These are phyloP conservation scores for Deakozyma indianensis DNA, from an alignment of 805 yeast species.

Conservation along the genomic window DNA sequence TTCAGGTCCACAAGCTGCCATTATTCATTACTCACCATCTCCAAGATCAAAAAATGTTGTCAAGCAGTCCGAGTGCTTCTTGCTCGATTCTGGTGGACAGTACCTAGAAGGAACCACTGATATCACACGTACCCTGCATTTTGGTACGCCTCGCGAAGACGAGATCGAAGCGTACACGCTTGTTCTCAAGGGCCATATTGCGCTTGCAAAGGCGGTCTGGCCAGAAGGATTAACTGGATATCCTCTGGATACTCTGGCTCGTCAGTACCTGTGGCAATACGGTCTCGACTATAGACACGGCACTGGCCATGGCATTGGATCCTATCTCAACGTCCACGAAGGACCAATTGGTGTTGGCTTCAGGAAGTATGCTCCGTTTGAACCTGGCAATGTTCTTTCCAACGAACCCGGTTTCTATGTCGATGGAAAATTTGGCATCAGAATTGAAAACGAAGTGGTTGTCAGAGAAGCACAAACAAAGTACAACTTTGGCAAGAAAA, in stretches of 20 bases:
- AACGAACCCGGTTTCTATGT: slow-evolving; percentile 93
- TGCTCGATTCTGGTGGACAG: slow-evolving; percentile 87
- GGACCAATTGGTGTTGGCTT: slow-evolving; percentile 77
- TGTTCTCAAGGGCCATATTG: slow-evolving; percentile 84
- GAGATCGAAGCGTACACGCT: slow-evolving; percentile 60
- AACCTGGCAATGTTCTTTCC: slow-evolving; percentile 61
- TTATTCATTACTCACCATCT: slow-evolving; percentile 61
- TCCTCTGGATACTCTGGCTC: slow-evolving; percentile 65
- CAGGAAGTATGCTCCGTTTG: slow-evolving; percentile 35
- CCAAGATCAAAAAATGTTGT: slow-evolving; percentile 41
- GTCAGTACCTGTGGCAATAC: slow-evolving; percentile 66
- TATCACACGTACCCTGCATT: slow-evolving; percentile 77
- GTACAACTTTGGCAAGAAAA: slow-evolving; percentile 37
- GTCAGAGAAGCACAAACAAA: slow-evolving; percentile 29
- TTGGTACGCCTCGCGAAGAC: slow-evolving; percentile 40
- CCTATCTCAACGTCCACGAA: slow-evolving; percentile 84
- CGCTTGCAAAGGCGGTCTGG: slow-evolving; percentile 66
- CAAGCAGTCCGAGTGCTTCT: slow-evolving; percentile 51
- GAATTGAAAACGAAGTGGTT: slow-evolving; percentile 75
- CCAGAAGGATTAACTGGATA: slow-evolving; percentile 66
- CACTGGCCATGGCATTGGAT: slow-evolving; percentile 96
- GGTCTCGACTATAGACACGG: slow-evolving; percentile 90
- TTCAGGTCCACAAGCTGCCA: slow-evolving; percentile 63
- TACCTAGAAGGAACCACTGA: slow-evolving; percentile 92
- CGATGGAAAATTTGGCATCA: slow-evolving; percentile 79